Percentiles rank a stretch among this genome's conserved stretches.
phyloP scores from a whole-genome alignment of 192 early-diverging fungal species.

The Phlyctochytrium planicorne region DNA sequence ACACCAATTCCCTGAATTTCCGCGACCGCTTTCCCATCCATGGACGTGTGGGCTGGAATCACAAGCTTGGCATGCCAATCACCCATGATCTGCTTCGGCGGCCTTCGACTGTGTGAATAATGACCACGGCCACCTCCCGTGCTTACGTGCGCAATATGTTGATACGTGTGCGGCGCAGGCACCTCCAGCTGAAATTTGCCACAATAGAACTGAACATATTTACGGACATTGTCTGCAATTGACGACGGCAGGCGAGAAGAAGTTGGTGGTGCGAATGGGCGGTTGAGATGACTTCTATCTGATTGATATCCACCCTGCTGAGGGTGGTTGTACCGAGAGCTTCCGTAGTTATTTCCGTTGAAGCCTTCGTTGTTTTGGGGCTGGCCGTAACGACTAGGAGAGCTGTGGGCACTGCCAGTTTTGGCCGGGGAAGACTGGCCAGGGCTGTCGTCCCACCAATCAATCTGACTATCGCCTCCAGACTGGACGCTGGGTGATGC shows the following conservation, averaged over 20 bases:
- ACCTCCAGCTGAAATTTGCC: slow-evolving; percentile 5
- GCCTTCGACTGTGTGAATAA: not conserved
- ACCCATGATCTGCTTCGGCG: not conserved
- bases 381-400: not conserved
- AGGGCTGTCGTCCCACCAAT: not conserved
- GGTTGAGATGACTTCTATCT: not conserved
- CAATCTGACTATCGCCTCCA: not conserved
- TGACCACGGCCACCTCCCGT: not conserved
- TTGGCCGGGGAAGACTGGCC: not conserved
- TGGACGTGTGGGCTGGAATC: slow-evolving; percentile 17
- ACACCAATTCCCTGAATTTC: slow-evolving; percentile 2
- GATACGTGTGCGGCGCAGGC: slow-evolving; percentile 8
- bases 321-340: too few species aligned
- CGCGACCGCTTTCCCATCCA: slow-evolving; percentile 13
- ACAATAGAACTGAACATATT: slow-evolving; percentile 37
- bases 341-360: too few species aligned
- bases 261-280: not conserved
- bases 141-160: not conserved
- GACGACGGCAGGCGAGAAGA: not conserved
- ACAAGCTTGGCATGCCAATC: slow-evolving; percentile 14
- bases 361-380: too few species aligned
- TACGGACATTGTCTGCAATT: slow-evolving; percentile 2
- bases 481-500: not conserved
- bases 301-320: slow-evolving; percentile 14
- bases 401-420: too few species aligned